phyloP scores from a whole-genome alignment of 306 rosid species.

The Vigna reflexopilosa region DNA sequence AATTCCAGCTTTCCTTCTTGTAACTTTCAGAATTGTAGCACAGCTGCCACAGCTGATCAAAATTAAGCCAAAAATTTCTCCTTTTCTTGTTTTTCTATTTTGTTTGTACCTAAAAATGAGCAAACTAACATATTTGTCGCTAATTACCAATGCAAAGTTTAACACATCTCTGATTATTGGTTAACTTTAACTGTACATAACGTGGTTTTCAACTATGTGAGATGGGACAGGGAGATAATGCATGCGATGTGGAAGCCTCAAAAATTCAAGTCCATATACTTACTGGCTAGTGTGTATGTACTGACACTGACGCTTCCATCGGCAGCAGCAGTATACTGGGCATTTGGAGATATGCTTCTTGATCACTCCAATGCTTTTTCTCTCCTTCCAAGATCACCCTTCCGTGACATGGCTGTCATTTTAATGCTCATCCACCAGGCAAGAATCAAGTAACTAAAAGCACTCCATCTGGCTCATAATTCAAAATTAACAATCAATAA shows the following conservation, averaged over 20 bases:
- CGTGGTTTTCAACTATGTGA: background rate
- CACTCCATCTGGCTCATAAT: background rate
- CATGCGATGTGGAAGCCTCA: constrained; percentile 92
- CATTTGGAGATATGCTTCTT: constrained; percentile 83
- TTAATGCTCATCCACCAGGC: constrained; percentile 91
- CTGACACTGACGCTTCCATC: constrained; percentile 85
- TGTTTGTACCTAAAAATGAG: background rate
- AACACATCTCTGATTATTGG: background rate
- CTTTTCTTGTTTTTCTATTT: background rate
- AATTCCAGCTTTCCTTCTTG: constrained; percentile 6
- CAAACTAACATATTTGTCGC: background rate
- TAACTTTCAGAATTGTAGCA: constrained; percentile 1
- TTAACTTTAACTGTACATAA: background rate
- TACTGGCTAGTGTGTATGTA: constrained; percentile 73
- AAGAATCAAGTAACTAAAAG: background rate
- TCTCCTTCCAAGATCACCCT: constrained; percentile 73
- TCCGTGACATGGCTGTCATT: constrained; percentile 78
- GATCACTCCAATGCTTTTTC: constrained; percentile 85
- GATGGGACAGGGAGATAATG: constrained; percentile 74
- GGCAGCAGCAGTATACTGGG: constrained; percentile 87
- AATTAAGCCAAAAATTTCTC: background rate
- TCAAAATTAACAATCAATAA: background rate
- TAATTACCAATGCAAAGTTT: background rate
- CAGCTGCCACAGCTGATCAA: background rate
- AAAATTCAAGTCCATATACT: constrained; percentile 79